Evolutionary conservation across 805 yeast species (phyloP), one percentile per base, ranked within the genome.

Genomic region (Kodamaea restingae): DNA sequence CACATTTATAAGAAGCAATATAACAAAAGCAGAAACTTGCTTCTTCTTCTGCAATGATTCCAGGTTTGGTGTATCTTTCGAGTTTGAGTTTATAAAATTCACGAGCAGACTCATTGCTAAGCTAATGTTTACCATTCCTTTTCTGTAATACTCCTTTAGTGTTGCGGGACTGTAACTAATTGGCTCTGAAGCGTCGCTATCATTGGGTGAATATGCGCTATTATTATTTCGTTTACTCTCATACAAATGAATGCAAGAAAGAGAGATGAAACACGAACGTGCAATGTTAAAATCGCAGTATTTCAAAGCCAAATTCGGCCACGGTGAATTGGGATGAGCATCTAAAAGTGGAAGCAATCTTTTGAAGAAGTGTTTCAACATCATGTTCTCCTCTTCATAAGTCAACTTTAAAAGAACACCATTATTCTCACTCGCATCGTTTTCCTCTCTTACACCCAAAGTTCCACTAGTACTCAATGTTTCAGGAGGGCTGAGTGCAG

Each of bases 281-380:
- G 81, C 81, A 33, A 77, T 67, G 46, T 76, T 78, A 45, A 73
- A 68, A 48, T 76, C 79, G 47, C 81, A 76, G 49, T 76, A 76
- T 37, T 71, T 68, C 43, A 77, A 58, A 31, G 80, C 79, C 41
- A 77, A 52, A 42, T 75, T 76, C 0, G 82, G 82, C 81, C 81
- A 75, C 3, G 81, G 81, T 1, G 79, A 63, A 30, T 73, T 71
- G 0, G 81, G 82, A 49, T 77, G 81, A 0, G 80, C 79, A 56
- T 77, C 82, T 24, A 76, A 53, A 29, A 76, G 49, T 1, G 78
- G 80, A 4, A 77, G 54, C 26, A 77, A 58, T 42, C 73, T 70
- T 46, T 73, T 71, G 53, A 76, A 77, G 48, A 76, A 77, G 52
- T 77, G 81, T 44, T 69, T 71, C 42, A 77, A 48, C 67, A 77